Base-by-base conservation (phyloP, 2,329 filamentous ascomycete genomes). In the Verticillium zaregamsianum region DNA sequence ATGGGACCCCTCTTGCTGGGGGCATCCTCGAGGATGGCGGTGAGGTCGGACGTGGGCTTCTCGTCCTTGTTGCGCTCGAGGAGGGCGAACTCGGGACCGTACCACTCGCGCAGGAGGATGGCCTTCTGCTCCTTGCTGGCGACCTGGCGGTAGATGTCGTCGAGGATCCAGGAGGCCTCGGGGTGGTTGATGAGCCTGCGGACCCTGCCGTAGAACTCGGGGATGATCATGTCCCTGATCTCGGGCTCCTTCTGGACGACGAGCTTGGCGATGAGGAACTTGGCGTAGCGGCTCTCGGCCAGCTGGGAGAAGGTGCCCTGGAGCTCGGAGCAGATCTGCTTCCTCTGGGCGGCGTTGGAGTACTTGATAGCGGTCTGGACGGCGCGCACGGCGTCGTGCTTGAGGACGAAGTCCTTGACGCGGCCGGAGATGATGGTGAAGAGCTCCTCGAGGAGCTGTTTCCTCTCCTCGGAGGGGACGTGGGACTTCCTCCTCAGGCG, bases 311-410 rank as follows among this genome's bases (percentile, higher is more conserved):
- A 97, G 67, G 90, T 89, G 20, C 93, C 93, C 75, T 91, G 88
- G 61, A 99, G 83, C 76, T 99, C 95, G 62, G 81, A 82, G 9
- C 93, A 92, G 70, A 99, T 97, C 79, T 89, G 86, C 76, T 89
- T 91, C 71, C 92, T 86, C 78, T 97, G 93, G 64, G 91, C 89
- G 61, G 87, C 82, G 55, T 90, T 96, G 57, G 92, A 90, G 77
- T 99, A 99, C 77, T 99, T 99, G 77, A 99, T 86, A 40, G 94
- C 95, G 14, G 93, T 97, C 79, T 99, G 95, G 31, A 99, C 90
- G 52, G 97, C 93, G 68, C 95, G 87, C n/a, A 97, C 94, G 39
- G 93, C 92, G 74, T 99, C 95, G 76, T 99, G 95, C 85, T 99
- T 99, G 79, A 99, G 91, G 23, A 97, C 94, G 68, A 98, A 97